Percentiles rank a stretch among this genome's conserved stretches.
Evolutionary conservation across 306 rosid species (phyloP).

Genomic region (Fagus crenata): DNA sequence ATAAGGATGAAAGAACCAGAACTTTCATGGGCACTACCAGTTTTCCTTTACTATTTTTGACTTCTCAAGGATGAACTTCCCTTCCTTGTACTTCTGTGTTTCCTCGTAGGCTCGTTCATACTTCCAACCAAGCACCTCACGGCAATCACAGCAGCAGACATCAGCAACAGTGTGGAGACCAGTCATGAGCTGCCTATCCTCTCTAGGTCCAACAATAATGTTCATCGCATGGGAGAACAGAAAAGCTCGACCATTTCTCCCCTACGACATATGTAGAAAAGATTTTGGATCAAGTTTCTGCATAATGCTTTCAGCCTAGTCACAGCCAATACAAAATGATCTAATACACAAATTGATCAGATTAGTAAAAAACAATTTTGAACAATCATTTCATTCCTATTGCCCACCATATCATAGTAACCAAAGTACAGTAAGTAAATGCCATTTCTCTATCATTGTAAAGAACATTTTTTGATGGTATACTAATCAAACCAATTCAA

Average conservation of each 20-base stretch:
- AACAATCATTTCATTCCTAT: neutral
- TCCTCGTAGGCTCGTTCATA: slow-evolving; percentile 47
- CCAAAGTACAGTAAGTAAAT: neutral
- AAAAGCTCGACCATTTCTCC: slow-evolving; percentile 70
- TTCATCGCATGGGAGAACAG: slow-evolving; percentile 51
- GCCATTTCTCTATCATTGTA: neutral
- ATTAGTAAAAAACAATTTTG: neutral
- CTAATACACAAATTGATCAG: neutral
- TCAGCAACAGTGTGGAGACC: slow-evolving; percentile 52
- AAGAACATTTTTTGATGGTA: neutral
- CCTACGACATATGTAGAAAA: slow-evolving; percentile 35
- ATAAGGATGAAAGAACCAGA: slow-evolving; percentile 8
- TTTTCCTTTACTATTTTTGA: slow-evolving; percentile 45
- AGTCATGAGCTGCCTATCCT: slow-evolving; percentile 44
- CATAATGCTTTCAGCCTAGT: slow-evolving; percentile 2
- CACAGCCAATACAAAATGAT: slow-evolving; percentile 11
- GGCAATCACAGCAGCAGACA: slow-evolving; percentile 45
- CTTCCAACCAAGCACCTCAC: slow-evolving; percentile 48
- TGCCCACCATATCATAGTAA: neutral
- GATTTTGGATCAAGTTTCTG: neutral
- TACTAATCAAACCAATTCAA: neutral
- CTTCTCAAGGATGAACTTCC: slow-evolving; percentile 48
- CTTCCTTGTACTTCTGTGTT: slow-evolving; percentile 49
- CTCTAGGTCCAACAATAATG: slow-evolving; percentile 35
- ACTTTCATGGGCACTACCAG: slow-evolving; percentile 35